phyloP scores from a whole-genome alignment of 306 rosid species.

The Morella rubra region DNA sequence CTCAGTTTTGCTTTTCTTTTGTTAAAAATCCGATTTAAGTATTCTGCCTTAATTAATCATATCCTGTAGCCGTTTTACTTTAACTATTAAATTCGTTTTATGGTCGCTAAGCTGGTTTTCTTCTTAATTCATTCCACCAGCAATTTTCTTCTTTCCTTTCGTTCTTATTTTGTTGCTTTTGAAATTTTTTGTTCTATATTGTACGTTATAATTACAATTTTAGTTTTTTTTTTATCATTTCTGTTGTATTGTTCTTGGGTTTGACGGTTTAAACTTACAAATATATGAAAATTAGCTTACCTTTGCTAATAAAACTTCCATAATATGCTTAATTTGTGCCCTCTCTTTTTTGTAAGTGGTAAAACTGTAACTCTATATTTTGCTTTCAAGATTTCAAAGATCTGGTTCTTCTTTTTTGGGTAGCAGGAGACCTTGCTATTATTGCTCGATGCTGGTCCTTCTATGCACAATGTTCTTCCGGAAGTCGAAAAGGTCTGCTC shows the following conservation, averaged over 20 bases:
- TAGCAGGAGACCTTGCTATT: conserved; percentile 70
- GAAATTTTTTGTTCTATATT: background rate
- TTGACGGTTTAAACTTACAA: conserved; percentile 30
- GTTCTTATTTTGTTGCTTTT: background rate
- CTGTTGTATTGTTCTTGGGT: background rate
- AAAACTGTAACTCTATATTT: background rate
- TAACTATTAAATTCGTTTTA: background rate
- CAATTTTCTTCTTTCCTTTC: background rate
- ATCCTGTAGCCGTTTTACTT: background rate
- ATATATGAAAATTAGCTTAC: background rate
- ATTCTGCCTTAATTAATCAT: background rate
- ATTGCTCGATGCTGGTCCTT: conserved; percentile 87
- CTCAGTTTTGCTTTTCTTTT: conserved; percentile 5
- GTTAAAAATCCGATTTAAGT: background rate
- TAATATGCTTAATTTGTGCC: too few species aligned
- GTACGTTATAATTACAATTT: background rate
- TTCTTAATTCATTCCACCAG: background rate
- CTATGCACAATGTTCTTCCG: conserved; percentile 79
- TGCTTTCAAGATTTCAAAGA: background rate
- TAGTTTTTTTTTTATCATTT: background rate
- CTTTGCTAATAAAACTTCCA: too few species aligned
- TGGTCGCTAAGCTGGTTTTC: background rate
- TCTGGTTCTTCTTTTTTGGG: background rate
- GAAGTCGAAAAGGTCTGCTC: conserved; percentile 74
- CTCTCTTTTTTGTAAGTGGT: background rate